These are phyloP conservation scores for Kandelia obovata DNA, from an alignment of 345 rosid genomes.

Conservation along the genomic window DNA sequence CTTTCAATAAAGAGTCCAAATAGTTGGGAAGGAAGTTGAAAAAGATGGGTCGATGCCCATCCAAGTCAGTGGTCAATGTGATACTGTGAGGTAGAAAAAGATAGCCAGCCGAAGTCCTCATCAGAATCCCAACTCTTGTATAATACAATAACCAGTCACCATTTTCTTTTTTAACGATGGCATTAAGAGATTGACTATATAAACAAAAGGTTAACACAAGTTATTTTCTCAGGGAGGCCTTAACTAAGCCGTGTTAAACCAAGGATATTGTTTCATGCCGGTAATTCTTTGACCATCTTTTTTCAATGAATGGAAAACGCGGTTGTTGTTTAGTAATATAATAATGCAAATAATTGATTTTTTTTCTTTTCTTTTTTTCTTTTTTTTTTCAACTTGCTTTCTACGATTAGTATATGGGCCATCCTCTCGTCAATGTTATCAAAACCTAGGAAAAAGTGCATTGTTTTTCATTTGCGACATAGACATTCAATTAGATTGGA, in stretches of 20 bases:
- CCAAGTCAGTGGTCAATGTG: no score
- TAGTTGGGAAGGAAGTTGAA: not conserved
- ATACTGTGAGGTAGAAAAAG: no score
- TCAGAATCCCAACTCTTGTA: no score
- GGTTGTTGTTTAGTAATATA: not conserved
- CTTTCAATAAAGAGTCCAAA: not conserved
- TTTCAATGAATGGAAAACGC: not conserved
- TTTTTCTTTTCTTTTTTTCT: no score
- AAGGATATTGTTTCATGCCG: no score
- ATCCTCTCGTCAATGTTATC: conserved; percentile 7
- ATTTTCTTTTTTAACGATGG: not conserved
- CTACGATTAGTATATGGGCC: conserved; percentile 10
- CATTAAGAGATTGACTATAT: not conserved
- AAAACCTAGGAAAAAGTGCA: conserved; percentile 12
- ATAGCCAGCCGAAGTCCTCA: no score
- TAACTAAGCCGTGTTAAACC: conserved; percentile 4
- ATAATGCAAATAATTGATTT: not conserved
- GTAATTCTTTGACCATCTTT: not conserved
- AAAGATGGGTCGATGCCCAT: not conserved
- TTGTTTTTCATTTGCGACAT: conserved; percentile 13
- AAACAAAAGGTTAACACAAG: not conserved
- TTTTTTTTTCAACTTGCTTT: not conserved
- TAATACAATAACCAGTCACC: no score
- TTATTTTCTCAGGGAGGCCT: conserved; percentile 9
- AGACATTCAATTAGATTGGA: conserved; percentile 3